These are phyloP conservation scores for Erigeron philadelphicus DNA, from an alignment of 140 eudicot genomes.

Conservation along the genomic window DNA sequence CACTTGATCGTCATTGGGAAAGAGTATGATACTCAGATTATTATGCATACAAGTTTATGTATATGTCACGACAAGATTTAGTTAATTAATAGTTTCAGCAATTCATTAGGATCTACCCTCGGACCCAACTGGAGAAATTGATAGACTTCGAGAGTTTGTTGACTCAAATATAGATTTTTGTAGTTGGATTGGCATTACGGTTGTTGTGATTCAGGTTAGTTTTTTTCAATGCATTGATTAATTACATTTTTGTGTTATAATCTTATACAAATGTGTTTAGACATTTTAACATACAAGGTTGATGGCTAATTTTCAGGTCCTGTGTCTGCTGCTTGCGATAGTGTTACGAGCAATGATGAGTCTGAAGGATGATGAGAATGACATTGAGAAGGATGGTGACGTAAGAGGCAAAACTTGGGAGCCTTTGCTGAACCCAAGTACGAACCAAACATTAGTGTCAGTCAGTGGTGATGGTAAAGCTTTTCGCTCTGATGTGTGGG, in stretches of 20 bases:
- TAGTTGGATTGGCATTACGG: slow-evolving; percentile 58
- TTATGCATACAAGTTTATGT: slow-evolving; percentile 5
- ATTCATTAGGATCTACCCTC: slow-evolving; percentile 58
- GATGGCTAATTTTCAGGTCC: slow-evolving; percentile 39
- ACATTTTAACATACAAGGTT: background rate
- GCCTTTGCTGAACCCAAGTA: slow-evolving; percentile 45
- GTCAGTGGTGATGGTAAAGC: slow-evolving; percentile 35
- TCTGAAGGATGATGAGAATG: slow-evolving; percentile 28
- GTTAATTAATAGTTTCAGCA: background rate
- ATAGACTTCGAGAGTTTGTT: slow-evolving; percentile 45
- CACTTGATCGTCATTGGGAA: slow-evolving; percentile 78
- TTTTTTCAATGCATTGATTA: background rate
- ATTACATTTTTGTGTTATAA: background rate
- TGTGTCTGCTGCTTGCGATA: slow-evolving; percentile 42
- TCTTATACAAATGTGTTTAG: background rate
- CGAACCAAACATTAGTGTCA: slow-evolving; percentile 36
- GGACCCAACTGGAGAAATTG: slow-evolving; percentile 70
- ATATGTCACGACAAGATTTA: slow-evolving; percentile 5
- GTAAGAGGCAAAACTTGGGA: slow-evolving; percentile 40
- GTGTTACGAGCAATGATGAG: slow-evolving; percentile 51
- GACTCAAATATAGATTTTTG: slow-evolving; percentile 55
- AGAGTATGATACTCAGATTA: slow-evolving; percentile 32
- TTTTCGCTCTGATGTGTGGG: slow-evolving; percentile 48
- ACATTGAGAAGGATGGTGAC: slow-evolving; percentile 40
- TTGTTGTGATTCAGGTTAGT: slow-evolving; percentile 57